Conservation (phyloP, 2,329 filamentous ascomycete genomes). For the Cercospora sp. region DNA sequence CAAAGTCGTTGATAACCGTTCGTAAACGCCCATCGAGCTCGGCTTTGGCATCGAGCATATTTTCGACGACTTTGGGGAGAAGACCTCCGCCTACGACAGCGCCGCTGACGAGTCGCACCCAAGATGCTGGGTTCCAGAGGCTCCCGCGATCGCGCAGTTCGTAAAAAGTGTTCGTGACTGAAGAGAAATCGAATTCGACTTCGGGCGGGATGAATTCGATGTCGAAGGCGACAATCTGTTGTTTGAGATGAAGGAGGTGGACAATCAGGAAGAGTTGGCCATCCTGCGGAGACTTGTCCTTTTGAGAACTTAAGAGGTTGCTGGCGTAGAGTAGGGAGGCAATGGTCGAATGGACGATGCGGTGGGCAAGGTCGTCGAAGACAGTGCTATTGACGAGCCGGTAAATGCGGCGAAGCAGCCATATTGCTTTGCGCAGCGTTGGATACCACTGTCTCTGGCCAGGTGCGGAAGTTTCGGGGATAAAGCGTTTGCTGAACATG, state of each 20-base stretch:
- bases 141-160: slow-evolving; percentile 65
- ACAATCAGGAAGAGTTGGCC: slow-evolving; percentile 90
- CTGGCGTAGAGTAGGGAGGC: slow-evolving; percentile 78
- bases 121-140: slow-evolving; percentile 65
- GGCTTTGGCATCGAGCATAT: slow-evolving; percentile 70
- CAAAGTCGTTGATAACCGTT: slow-evolving; percentile 66
- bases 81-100: slow-evolving; percentile 47
- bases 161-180: slow-evolving; percentile 65
- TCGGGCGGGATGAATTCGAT: slow-evolving; percentile 74
- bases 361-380: slow-evolving; percentile 71
- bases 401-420: slow-evolving; percentile 69
- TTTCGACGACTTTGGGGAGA: slow-evolving; percentile 66
- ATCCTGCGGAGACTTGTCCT: slow-evolving; percentile 62
- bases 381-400: slow-evolving; percentile 68
- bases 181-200: slow-evolving; percentile 66
- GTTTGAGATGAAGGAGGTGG: slow-evolving; percentile 91
- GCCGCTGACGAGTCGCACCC: slow-evolving; percentile 58
- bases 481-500: slow-evolving; percentile 36
- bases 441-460: slow-evolving; percentile 58
- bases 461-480: slow-evolving; percentile 16
- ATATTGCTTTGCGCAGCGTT: slow-evolving; percentile 66
- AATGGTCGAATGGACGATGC: slow-evolving; percentile 88
- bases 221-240: slow-evolving; percentile 93
- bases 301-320: slow-evolving; percentile 59
- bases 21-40: slow-evolving; percentile 65